Evolutionary conservation across 192 early-diverging fungal genomes (phyloP), one percentile per base, ranked within the genome.

Genomic region (Backusella morwellensis): DNA sequence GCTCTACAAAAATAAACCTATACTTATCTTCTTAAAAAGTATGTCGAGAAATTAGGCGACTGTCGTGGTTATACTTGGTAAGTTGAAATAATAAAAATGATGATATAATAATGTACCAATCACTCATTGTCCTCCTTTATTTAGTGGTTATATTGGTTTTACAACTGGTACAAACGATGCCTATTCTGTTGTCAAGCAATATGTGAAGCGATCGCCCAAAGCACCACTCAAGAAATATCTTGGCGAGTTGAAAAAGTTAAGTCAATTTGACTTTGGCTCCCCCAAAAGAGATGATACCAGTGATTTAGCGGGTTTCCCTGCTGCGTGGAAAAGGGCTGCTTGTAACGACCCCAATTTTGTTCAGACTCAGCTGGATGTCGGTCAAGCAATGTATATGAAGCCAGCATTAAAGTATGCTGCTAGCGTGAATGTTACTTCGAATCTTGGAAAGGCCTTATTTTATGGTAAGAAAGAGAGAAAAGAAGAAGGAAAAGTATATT

Each of bases 161-260:
- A 83, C 81, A 34, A 79, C 77, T 2, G 81, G 81, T 26, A 83
- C 81, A 7, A 83, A 83, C 35, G 81, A 83, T 69, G 81, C 81
- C 4, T 77, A 77, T 59, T 63, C 81, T 1, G 81, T 83, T 3
- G 75, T 79, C 0, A 42, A 83, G 21, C 68, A 74, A 42, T 83
- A 83, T n/a, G 41, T 38, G 3, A 54, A 76, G 19, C 26, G 73
- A 17, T 66, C 52, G 14, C 70, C 74, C 26, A 70, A 70, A 23
- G n/a, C 66, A 40, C 35, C 74, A 17, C 72, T 83, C 23, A 17
- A 34, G 29, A 70, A 44, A 35, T 83, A 75, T 42, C 17, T 77
- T 0, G n/a, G 5, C 14, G 81, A 83, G 66, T 47, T 83, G 8
- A 56, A 68, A 7, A 74, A 35, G 17, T 26, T 83, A 12, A 72